Base-by-base conservation (phyloP, 495 filamentous ascomycete genomes). In the Hyaloscypha hepaticicola region DNA sequence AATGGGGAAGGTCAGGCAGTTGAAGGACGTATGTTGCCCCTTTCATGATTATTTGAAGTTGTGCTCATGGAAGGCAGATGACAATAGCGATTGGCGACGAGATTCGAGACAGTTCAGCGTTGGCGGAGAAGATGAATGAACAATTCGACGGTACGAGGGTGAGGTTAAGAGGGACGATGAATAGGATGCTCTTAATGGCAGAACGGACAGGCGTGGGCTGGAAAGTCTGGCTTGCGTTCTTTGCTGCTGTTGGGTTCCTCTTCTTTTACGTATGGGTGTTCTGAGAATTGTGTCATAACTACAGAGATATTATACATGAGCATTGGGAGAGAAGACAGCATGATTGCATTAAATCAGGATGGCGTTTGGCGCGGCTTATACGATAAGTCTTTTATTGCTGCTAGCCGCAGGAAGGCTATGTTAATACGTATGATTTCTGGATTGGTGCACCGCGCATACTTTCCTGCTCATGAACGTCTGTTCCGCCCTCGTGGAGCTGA, bases 221-320 rank as follows among this genome's bases (percentile, higher is more conserved):
- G 95, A 90, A 85, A 76, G 90, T 93, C 27, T 99, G 96, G 95
- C 72, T 96, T 55, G 81, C 76, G 22, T 98, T 99, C 76, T 96
- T 99, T 71, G 77, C 82, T 33, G 87, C 86, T 3, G 91, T 99
- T 24, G 85, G 88, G 61, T 68, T 91, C 19, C 64, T 97, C 56
- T 99, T 99, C 77, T 82, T 85, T 64, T 99, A 90, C 70, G 95
- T 99, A 60, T 97, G 95, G 93, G 75, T 96, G 53, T 93, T 88
- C 72, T 90, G 56, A 61, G 50, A 60, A 64, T 16, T 45, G 11
- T 48, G 55, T 9, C 25, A 29, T 34, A 41, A 64, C 55, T 34
- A 55, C 64, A 62, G 55, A 41, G 58, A 64, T 66, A 67, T 67
- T 25, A 55, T 34, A 53, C 24, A 60, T 24, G 28, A 19, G 52